Base-by-base conservation (phyloP, 805 yeast species). In the Priceomyces melissophilus region DNA sequence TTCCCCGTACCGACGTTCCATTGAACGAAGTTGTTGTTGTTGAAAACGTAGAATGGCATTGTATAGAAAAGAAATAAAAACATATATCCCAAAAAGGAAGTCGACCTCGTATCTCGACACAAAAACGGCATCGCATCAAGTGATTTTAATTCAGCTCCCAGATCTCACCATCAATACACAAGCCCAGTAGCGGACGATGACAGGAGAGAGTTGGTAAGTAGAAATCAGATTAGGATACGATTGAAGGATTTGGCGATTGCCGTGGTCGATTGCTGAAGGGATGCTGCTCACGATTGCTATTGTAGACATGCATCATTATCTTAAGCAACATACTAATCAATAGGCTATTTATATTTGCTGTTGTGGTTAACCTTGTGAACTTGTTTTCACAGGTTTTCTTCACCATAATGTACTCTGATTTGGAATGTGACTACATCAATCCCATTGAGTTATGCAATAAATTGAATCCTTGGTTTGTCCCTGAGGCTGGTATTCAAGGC, bases 361-460 rank as follows among this genome's bases (percentile, higher is more conserved):
- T 90, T 33, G 60, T 90, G 44, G 75, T 84, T 48, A 91, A 91
- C 67, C 93, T 95, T 44, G 78, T 85, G 53, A 88, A 86, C 75
- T 74, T 91, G 67, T 89, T 91, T 60, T 73, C 86, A 30, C 97
- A 90, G 71, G 97, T 90, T 42, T 93, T 86, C 65, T 90, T 90
- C 77, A 88, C 96, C 37, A 89, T 90, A 67, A 82, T 89, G 84
- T 91, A 86, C 73, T 86, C 95, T 50, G 98, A 90, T 67, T 76
- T 90, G 64, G 98, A 87, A 67, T 82, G 90, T 58, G 99, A 93
- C 66, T 93, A 91, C 74, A 90, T 91, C 70, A 93, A 91, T 65
- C 98, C 98, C 42, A 88, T 91, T 61, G 98, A 91, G 68, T 76
- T 93, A 54, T 93, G 99, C 71, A 87, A 87, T 70, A 84, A 87